A percentile compares a stretch with the other conserved stretches of the same genome.
Evolutionary conservation across 2,329 filamentous ascomycete genomes (phyloP).

Genomic region (Epichloe sp.): DNA sequence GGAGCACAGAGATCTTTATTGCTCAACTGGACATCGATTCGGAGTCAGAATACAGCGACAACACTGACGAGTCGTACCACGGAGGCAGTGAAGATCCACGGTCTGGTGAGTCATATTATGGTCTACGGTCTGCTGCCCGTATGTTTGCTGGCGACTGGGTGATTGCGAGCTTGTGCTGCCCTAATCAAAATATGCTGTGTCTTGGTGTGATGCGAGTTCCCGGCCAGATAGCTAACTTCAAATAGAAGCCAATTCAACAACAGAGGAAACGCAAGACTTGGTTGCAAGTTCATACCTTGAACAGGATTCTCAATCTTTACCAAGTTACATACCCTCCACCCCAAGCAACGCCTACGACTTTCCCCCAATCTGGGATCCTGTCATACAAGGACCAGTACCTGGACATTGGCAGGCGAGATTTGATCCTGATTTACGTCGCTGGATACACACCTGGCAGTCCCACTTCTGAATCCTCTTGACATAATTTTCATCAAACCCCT

Average conservation of each 20-base stretch:
- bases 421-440: slow-evolving; percentile 15
- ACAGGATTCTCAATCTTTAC: neutral
- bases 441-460: slow-evolving; percentile 26
- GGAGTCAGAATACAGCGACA: slow-evolving; percentile 15
- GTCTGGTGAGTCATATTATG: slow-evolving; percentile 1
- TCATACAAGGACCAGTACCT: slow-evolving; percentile 16
- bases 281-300: slow-evolving; percentile 1
- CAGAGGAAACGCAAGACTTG: slow-evolving; percentile 1
- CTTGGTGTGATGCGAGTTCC: neutral
- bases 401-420: slow-evolving; percentile 24
- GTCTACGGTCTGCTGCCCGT: neutral
- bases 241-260: neutral
- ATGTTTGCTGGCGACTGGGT: slow-evolving; percentile 3
- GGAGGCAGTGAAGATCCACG: slow-evolving; percentile 2
- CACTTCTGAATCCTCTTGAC: slow-evolving; percentile 7
- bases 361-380: slow-evolving; percentile 17
- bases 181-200: neutral
- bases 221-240: neutral
- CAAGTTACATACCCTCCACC: neutral
- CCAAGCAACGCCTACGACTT: slow-evolving; percentile 3
- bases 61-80: slow-evolving; percentile 2
- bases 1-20: slow-evolving; percentile 33
- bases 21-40: slow-evolving; percentile 15
- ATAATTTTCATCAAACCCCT: neutral
- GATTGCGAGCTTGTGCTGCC: neutral